These are phyloP conservation scores for Arabidopsis arenosa DNA, from an alignment of 345 rosid genomes.

Conservation along the genomic window DNA sequence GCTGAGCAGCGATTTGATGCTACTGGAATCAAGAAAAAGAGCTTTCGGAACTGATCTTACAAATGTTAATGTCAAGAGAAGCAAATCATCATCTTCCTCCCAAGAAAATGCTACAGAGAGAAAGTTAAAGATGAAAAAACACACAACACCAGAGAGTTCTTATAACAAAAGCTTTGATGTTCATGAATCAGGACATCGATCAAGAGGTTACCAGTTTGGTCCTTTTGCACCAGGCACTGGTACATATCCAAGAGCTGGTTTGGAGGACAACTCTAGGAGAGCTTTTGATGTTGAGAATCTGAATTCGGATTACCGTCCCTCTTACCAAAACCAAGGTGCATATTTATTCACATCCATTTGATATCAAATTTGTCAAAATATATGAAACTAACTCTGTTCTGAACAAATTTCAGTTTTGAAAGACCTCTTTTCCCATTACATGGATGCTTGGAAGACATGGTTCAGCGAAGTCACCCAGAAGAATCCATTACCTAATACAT, in stretches of 20 bases:
- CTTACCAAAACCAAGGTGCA: constrained; percentile 78
- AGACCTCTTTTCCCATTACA: constrained; percentile 86
- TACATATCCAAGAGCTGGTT: constrained; percentile 36
- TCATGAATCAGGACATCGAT: constrained; percentile 49
- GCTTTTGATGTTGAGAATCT: constrained; percentile 66
- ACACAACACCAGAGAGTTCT: constrained; percentile 46
- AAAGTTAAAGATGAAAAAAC: constrained; percentile 46
- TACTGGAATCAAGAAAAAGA: constrained; percentile 62
- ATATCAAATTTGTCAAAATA: background rate
- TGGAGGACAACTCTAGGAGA: constrained; percentile 44
- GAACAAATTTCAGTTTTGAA: constrained; percentile 62
- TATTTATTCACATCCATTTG: background rate
- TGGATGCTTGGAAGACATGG: constrained; percentile 95
- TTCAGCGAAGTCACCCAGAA: constrained; percentile 70
- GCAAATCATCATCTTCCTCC: constrained; percentile 46
- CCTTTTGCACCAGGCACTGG: constrained; percentile 68
- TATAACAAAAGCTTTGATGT: constrained; percentile 46
- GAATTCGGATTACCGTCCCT: constrained; percentile 63
- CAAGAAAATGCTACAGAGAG: constrained; percentile 42
- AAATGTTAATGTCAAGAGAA: constrained; percentile 57
- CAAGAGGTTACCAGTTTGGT: constrained; percentile 68
- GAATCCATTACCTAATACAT: constrained; percentile 50
- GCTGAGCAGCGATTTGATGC: constrained; percentile 43
- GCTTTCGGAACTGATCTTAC: constrained; percentile 79
- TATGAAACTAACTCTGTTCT: constrained; percentile 9